Base-by-base conservation (phyloP, 73 alveolate genomes). In the Durusdinium trenchii region DNA sequence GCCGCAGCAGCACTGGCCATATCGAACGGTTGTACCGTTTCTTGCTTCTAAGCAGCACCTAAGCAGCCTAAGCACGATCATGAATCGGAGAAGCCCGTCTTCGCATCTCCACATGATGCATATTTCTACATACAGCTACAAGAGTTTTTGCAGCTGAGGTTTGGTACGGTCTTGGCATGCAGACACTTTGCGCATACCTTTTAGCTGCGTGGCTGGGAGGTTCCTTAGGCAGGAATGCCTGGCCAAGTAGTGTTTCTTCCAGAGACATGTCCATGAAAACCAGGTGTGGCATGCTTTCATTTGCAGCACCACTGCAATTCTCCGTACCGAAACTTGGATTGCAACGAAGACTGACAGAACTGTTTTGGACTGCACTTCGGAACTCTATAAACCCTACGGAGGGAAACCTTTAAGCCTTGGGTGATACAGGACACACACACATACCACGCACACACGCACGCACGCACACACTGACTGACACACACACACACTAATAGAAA, bases 301-400 rank as follows among this genome's bases (percentile, higher is more conserved):
- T 81, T 94, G 99, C 99, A 94, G 86, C 99, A 94, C 67, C 99
- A 94, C 64, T 94, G 99, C 99, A 94, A 94, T 35, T 45, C 99
- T n/a, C 93, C 99, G 23, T 94, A 94, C 93, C 91, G 99, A 54
- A 6, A 10, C 98, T 40, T 91, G 98, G 89, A 10, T 40, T 12
- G 47, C 64, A 38, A 18, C 18, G n/a, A n/a, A n/a, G n/a, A n/a
- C n/a, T n/a, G n/a, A n/a, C n/a, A 43, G 79, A 7, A 18, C 36
- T 7, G 36, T 9, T 62, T 62, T 62, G 43, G 32, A 62, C n/a
- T n/a, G 76, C 18, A 9, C 36, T 62, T 62, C 36, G 76, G 4
- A 69, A 6, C 36, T 69, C 23, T 26, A 4, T 4, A 23, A 23
- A 0, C 30, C 30, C 73, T 23, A 60, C 73, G 30, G 73, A 60